A percentile compares a stretch with the other conserved stretches of the same genome.
Evolutionary conservation across 2,329 filamentous ascomycete species (phyloP).

Genomic region (Phyllosticta capitalensis): DNA sequence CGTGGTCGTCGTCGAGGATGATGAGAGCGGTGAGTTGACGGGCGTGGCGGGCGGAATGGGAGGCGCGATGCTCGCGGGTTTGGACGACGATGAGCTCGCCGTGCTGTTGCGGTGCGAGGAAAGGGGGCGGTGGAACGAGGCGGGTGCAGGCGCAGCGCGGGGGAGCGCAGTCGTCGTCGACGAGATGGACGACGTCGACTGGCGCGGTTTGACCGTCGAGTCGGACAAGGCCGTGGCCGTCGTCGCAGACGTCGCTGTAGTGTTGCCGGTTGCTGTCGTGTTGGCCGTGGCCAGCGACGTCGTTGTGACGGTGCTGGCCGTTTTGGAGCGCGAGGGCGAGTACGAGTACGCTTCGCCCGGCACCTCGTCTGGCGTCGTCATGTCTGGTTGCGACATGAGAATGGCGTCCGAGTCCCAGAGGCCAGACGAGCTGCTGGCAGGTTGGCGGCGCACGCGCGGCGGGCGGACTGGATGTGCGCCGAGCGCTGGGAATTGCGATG

Average conservation of each 20-base stretch:
- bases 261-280: not conserved
- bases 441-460: not conserved
- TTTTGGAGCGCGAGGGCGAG: not conserved
- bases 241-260: not conserved
- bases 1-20: no score
- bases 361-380: conserved; percentile 8
- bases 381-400: conserved; percentile 22
- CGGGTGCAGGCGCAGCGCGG: not conserved
- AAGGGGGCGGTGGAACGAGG: not conserved
- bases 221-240: not conserved
- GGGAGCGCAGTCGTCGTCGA: not conserved
- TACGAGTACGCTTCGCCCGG: not conserved
- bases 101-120: not conserved
- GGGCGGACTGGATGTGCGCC: not conserved
- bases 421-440: conserved; percentile 8
- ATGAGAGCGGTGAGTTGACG: not conserved
- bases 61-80: not conserved
- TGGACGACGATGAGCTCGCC: not conserved
- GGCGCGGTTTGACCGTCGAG: not conserved
- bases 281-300: not conserved
- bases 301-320: not conserved
- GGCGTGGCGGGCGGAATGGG: not conserved
- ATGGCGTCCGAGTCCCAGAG: conserved; percentile 28
- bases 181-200: not conserved
- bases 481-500: not conserved